These are phyloP conservation scores for Ceriops tagal DNA, from an alignment of 345 rosid species.

Conservation along the genomic window DNA sequence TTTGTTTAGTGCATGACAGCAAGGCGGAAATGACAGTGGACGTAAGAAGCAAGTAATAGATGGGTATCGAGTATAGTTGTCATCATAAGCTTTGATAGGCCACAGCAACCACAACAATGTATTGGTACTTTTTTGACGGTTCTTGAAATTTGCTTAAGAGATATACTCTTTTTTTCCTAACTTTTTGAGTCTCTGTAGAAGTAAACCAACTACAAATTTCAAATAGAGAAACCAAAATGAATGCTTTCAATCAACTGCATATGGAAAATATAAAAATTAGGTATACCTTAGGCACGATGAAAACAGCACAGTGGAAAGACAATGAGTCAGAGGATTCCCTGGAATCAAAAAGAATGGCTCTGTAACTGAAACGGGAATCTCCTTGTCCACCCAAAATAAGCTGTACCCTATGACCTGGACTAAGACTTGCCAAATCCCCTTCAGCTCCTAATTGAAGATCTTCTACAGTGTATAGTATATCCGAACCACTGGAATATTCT, in stretches of 20 bases:
- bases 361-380: conserved; percentile 56
- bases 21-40: too few relatives aligned
- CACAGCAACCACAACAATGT: too few relatives aligned
- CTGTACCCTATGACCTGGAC: conserved; percentile 53
- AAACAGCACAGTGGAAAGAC: conserved; percentile 65
- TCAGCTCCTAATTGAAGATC: conserved; percentile 69
- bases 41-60: too few relatives aligned
- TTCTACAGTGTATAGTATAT: conserved; percentile 64
- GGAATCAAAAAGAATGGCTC: conserved; percentile 77
- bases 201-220: neutral
- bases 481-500: conserved; percentile 58
- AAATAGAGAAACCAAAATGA: conserved; percentile 1
- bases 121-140: too few relatives aligned
- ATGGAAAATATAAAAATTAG: neutral
- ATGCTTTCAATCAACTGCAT: conserved; percentile 3
- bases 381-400: conserved; percentile 57
- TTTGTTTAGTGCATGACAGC: too few relatives aligned
- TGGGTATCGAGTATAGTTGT: too few relatives aligned
- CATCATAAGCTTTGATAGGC: neutral
- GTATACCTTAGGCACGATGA: conserved; percentile 86
- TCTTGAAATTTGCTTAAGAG: neutral
- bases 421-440: conserved; percentile 54
- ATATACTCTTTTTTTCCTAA: neutral
- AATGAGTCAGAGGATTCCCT: conserved; percentile 43
- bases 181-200: neutral